These are phyloP conservation scores for Trichoderma sp. DNA, from an alignment of 2,329 filamentous ascomycete species.

Conservation along the genomic window DNA sequence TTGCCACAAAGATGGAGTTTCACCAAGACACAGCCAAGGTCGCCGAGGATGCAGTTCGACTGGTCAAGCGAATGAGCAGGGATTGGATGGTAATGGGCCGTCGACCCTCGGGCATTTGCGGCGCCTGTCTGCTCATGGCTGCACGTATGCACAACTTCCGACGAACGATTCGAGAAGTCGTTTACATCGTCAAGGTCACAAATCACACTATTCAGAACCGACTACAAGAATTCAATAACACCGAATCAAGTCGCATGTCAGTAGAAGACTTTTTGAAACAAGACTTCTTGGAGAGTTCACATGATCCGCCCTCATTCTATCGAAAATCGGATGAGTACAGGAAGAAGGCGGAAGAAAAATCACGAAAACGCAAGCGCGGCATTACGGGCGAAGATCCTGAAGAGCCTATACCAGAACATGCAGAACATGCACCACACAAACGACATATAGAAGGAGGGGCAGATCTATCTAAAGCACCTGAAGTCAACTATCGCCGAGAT, in stretches of 20 bases:
- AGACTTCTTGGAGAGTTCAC: conserved; percentile 69
- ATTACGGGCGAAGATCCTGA: conserved; percentile 30
- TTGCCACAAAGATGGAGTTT: conserved; percentile 90
- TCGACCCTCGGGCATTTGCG: conserved; percentile 89
- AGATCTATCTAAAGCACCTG: conserved; percentile 38
- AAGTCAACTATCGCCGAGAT: conserved; percentile 52
- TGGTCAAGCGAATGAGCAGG: conserved; percentile 89
- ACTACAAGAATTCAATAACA: conserved; percentile 86
- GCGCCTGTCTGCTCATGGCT: conserved; percentile 90
- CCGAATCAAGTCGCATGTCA: conserved; percentile 79
- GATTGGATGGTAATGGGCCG: conserved; percentile 98
- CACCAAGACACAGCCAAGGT: conserved; percentile 78
- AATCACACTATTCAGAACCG: conserved; percentile 91
- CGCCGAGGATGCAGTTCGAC: conserved; percentile 81
- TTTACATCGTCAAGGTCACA: conserved; percentile 97
- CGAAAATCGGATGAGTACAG: conserved; percentile 62
- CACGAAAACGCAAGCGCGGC: conserved; percentile 47
- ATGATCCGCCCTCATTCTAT: conserved; percentile 84
- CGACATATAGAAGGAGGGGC: conserved; percentile 35
- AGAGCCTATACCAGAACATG: neutral
- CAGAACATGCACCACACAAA: conserved; percentile 7
- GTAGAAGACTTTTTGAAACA: conserved; percentile 80
- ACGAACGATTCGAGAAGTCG: conserved; percentile 86
- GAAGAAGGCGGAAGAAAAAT: conserved; percentile 52
- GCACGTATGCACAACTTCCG: conserved; percentile 98